A percentile compares a stretch with the other conserved stretches of the same genome.
These are phyloP conservation scores for Ophiostoma ulmi DNA, from an alignment of 2,329 filamentous ascomycete species.

Conservation along the genomic window DNA sequence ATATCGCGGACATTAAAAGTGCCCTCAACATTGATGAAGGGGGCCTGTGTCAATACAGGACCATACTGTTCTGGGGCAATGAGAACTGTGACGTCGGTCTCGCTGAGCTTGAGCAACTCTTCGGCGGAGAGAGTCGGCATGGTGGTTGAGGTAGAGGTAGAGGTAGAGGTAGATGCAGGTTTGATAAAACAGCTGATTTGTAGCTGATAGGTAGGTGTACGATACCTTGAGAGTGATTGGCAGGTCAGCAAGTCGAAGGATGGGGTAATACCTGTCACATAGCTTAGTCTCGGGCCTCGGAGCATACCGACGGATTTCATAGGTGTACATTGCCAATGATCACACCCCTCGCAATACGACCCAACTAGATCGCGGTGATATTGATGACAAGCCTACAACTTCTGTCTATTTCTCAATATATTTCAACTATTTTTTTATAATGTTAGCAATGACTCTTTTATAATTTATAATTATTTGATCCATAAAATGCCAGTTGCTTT, in stretches of 20 bases:
- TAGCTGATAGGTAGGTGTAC: too few relatives aligned
- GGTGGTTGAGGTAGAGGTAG: not conserved
- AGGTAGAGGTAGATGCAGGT: not conserved
- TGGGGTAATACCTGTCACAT: not conserved
- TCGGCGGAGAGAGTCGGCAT: conserved; percentile 22
- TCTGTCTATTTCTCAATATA: too few relatives aligned
- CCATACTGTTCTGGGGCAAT: conserved; percentile 38
- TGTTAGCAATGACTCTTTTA: too few relatives aligned
- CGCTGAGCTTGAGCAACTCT: conserved; percentile 38
- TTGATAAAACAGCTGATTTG: not conserved
- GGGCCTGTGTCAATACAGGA: conserved; percentile 38
- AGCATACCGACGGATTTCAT: not conserved
- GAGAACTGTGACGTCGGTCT: conserved; percentile 39
- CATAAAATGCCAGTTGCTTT: too few relatives aligned
- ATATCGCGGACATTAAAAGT: conserved; percentile 51
- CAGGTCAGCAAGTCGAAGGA: not conserved
- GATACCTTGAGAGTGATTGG: too few relatives aligned
- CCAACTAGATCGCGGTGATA: not conserved
- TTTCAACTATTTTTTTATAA: too few relatives aligned
- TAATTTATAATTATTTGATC: too few relatives aligned
- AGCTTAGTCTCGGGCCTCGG: not conserved
- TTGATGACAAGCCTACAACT: too few relatives aligned
- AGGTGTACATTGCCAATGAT: not conserved
- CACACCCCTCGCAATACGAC: not conserved
- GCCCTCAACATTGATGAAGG: conserved; percentile 44